Conservation (phyloP, 2,329 filamentous ascomycete species). For the Fusarium papillatum region DNA sequence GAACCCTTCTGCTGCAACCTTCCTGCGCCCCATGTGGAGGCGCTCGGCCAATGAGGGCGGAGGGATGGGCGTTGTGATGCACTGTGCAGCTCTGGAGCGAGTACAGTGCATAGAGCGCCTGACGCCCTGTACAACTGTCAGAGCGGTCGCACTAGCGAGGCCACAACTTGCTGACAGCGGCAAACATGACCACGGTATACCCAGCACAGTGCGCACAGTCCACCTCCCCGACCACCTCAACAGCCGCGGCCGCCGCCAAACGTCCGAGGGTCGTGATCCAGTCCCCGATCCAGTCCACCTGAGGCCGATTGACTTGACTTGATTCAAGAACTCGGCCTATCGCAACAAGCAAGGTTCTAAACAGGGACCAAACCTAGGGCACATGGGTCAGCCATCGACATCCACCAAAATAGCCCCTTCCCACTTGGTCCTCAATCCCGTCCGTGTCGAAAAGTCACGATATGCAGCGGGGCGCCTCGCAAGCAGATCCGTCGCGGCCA, state of each 20-base stretch:
- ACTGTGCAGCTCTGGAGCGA: not conserved
- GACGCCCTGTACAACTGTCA: conserved; percentile 9
- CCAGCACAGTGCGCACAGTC: conserved; percentile 4
- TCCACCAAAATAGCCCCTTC: conserved; percentile 32
- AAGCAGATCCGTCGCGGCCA: conserved; percentile 45
- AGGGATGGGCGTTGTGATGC: conserved; percentile 5
- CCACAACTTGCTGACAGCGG: not conserved
- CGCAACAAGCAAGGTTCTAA: conserved; percentile 24
- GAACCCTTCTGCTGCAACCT: conserved; percentile 36
- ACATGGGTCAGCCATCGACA: conserved; percentile 39
- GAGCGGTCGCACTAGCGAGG: not conserved
- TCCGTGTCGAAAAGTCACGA: conserved; percentile 39
- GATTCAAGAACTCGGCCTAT: conserved; percentile 35
- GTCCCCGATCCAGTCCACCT: conserved; percentile 28
- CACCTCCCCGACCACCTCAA: conserved; percentile 29
- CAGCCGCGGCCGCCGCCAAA: conserved; percentile 33
- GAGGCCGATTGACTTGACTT: conserved; percentile 22
- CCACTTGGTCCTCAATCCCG: conserved; percentile 26
- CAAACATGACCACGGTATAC: conserved; percentile 26
- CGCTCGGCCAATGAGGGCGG: conserved; percentile 37
- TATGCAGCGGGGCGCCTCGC: conserved; percentile 40
- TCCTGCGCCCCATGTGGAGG: conserved; percentile 39
- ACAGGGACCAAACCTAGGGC: conserved; percentile 21
- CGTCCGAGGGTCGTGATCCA: conserved; percentile 27
- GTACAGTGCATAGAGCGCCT: not conserved